These are phyloP conservation scores for Apiotrichum mycotoxinovorans DNA, from an alignment of 1,284 basidiomycete species.

Conservation along the genomic window DNA sequence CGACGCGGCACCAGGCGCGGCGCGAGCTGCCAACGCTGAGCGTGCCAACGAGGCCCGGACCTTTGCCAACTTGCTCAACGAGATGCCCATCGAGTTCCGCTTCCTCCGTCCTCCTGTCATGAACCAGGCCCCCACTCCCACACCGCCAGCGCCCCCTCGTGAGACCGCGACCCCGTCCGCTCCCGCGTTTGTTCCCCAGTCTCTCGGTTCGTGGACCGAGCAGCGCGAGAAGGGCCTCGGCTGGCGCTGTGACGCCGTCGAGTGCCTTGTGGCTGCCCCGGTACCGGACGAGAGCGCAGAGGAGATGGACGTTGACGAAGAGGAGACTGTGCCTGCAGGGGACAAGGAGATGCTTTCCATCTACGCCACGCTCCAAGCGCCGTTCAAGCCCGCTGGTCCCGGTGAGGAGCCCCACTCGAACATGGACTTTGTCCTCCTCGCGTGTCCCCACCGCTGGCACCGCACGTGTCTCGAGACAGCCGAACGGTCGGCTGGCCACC, in stretches of 20 bases:
- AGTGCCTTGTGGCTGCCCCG: conserved; percentile 32
- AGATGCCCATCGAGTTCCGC: conserved; percentile 11
- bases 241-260: conserved; percentile 44
- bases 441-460: conserved; percentile 41
- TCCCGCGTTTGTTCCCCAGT: conserved; percentile 18
- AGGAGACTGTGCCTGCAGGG: background rate
- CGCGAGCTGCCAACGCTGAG: background rate
- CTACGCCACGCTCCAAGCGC: conserved; percentile 27
- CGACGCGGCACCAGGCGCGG: background rate
- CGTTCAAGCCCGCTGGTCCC: background rate
- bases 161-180: background rate
- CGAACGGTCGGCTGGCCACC: conserved; percentile 30
- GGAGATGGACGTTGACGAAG: conserved; percentile 17
- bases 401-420: conserved; percentile 5
- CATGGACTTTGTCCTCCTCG: conserved; percentile 24
- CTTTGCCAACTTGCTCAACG: background rate
- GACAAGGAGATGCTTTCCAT: conserved; percentile 37
- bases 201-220: conserved; percentile 37
- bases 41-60: background rate
- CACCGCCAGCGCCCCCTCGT: background rate
- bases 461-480: conserved; percentile 33
- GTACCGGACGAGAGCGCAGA: conserved; percentile 19
- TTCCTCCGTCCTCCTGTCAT: conserved; percentile 7
- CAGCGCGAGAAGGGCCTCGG: conserved; percentile 38
- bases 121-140: too few relatives aligned